These are phyloP conservation scores for Cladosporium sp. DNA, from an alignment of 2,329 filamentous ascomycete species.

Conservation along the genomic window DNA sequence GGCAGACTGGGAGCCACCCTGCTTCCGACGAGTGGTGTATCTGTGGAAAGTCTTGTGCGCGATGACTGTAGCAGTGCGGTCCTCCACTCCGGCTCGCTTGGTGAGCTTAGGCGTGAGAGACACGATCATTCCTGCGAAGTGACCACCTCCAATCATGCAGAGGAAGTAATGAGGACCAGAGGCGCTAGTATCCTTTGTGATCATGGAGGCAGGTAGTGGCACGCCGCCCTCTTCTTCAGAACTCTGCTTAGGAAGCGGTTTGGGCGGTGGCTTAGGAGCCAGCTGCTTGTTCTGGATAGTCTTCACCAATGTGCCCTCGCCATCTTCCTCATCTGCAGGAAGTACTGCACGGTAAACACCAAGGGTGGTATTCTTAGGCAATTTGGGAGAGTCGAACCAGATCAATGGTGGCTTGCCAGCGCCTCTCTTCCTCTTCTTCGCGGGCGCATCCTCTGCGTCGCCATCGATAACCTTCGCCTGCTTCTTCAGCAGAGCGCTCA, in stretches of 20 bases:
- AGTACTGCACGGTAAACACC: constrained; percentile 84
- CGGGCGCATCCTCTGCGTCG: constrained; percentile 47
- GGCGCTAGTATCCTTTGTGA: constrained; percentile 46
- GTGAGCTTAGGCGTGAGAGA: constrained; percentile 75
- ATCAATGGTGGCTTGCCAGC: constrained; percentile 69
- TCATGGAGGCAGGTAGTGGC: constrained; percentile 40
- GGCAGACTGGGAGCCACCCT: constrained; percentile 90
- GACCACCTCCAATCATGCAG: constrained; percentile 97
- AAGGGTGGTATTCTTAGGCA: constrained; percentile 75
- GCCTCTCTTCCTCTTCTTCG: constrained; percentile 49
- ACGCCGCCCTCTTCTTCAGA: constrained; percentile 55
- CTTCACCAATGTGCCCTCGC: constrained; percentile 58
- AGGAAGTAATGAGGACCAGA: constrained; percentile 84
- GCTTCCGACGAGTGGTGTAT: constrained; percentile 93
- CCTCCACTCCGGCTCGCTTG: constrained; percentile 68
- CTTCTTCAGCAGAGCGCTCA: constrained; percentile 74
- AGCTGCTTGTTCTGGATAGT: constrained; percentile 74
- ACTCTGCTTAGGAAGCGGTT: constrained; percentile 41
- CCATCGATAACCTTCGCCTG: constrained; percentile 68
- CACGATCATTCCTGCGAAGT: constrained; percentile 96
- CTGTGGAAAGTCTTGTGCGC: constrained; percentile 97
- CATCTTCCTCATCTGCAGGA: constrained; percentile 64
- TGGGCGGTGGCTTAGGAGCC: constrained; percentile 51
- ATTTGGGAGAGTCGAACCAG: constrained; percentile 74
- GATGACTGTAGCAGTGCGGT: constrained; percentile 79